These are phyloP conservation scores for Penicillium verhagenii DNA, from an alignment of 495 filamentous ascomycete species.

Conservation along the genomic window DNA sequence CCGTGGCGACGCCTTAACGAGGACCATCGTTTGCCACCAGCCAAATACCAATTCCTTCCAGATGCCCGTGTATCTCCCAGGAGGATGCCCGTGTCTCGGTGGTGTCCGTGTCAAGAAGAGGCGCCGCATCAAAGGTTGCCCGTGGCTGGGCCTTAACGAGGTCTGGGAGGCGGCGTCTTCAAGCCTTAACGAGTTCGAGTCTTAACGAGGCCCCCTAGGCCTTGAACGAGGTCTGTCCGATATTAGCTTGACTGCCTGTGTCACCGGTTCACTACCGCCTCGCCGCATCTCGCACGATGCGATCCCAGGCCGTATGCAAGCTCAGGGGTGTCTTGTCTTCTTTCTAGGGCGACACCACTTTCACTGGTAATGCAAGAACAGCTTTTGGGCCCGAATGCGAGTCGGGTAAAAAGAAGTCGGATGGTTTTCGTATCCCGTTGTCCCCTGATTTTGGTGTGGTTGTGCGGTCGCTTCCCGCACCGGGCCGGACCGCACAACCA, in stretches of 20 bases:
- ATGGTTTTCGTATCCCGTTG: constrained; percentile 10
- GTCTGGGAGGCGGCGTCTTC: constrained; percentile 6
- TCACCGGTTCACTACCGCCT: constrained; percentile 17
- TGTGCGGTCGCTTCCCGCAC: constrained; percentile 5
- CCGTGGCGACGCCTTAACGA: constrained; percentile 16
- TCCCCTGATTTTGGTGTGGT: constrained; percentile 16
- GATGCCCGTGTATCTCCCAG: constrained; percentile 13
- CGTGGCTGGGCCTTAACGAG: constrained; percentile 19
- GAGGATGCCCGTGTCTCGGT: constrained; percentile 15
- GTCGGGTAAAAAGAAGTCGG: constrained; percentile 14
- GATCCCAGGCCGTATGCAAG: constrained; percentile 21
- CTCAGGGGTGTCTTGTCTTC: constrained; percentile 21
- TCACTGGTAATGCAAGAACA: constrained; percentile 17
- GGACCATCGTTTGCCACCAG: constrained; percentile 10
- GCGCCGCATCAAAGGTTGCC: constrained; percentile 5
- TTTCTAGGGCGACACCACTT: constrained; percentile 17
- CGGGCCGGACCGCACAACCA: constrained; percentile 12
- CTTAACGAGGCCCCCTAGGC: constrained; percentile 17
- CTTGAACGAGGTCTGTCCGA: constrained; percentile 18
- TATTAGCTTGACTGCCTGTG: constrained; percentile 17
- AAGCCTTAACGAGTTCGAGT: constrained; percentile 14
- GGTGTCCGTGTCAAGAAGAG: constrained; percentile 10
- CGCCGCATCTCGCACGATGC: constrained; percentile 20
- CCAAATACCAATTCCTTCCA: constrained; percentile 13
- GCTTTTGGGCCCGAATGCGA: constrained; percentile 14